Conservation (phyloP, 2,329 filamentous ascomycete species). For the Talaromyces sp. region DNA sequence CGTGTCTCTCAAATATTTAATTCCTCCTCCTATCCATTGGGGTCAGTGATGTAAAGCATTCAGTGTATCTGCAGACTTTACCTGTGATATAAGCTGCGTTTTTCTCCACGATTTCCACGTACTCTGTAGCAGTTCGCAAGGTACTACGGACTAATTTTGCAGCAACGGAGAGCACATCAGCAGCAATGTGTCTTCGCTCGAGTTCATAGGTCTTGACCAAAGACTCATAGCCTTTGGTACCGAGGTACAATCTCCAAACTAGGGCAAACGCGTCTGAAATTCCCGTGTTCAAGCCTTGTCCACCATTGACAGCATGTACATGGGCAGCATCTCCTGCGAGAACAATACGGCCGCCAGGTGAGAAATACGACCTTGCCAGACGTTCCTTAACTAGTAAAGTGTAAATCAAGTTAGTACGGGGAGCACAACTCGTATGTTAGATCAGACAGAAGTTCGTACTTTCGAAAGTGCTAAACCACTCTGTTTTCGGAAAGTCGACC, state of each 20-base stretch:
- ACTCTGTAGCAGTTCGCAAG: conserved; percentile 4
- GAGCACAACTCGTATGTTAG: background rate
- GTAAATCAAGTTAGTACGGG: background rate
- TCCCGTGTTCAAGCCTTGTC: conserved; percentile 15
- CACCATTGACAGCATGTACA: conserved; percentile 12
- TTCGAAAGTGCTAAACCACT: conserved; percentile 17
- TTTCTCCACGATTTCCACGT: conserved; percentile 12
- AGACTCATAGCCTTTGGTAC: background rate
- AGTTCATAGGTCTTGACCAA: conserved; percentile 10
- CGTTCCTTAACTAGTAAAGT: conserved; percentile 10
- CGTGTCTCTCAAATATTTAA: background rate
- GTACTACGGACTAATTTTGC: conserved; percentile 10
- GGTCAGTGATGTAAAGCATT: background rate
- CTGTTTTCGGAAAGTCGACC: conserved; percentile 12
- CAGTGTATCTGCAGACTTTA: background rate
- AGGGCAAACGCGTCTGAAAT: conserved; percentile 13
- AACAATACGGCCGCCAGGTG: background rate
- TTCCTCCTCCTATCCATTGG: conserved; percentile 2
- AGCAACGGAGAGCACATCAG: conserved; percentile 11
- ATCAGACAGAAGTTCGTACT: background rate
- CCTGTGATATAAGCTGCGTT: conserved; percentile 15
- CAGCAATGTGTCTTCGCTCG: conserved; percentile 11
- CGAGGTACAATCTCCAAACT: conserved; percentile 1
- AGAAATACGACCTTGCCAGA: conserved; percentile 8
- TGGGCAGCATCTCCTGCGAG: conserved; percentile 14